Base-by-base conservation (phyloP, 2,329 filamentous ascomycete genomes). In the Fusarium dimerum region DNA sequence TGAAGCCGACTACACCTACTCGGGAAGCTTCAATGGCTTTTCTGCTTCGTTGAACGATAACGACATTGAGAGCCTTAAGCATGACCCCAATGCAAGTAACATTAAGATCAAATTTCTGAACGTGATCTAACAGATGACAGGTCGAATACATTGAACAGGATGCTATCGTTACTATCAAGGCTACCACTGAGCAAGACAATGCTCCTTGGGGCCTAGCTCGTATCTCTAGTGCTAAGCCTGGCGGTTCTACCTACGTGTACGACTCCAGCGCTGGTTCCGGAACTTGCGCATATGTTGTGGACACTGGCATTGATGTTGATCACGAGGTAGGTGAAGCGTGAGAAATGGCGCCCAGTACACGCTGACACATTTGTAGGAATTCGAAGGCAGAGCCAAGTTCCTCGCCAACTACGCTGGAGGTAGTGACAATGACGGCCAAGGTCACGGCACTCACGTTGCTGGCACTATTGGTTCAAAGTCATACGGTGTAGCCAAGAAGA, bases 231-330 rank as follows among this genome's bases (percentile, higher is more conserved):
- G 57, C 61, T 7, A 47, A 38, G 9, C 62, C 66, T 4, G 66
- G 66, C 8, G 55, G 61, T 17, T 67, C 59, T 15, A 65, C 61
- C 15, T 77, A 76, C 59, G 62, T 64, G 45, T 77, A 73, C 50
- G 73, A 77, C 40, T 61, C 65, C 6, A 70, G 60, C n/a, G 73
- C 73, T 1, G 76, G 74, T 8, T 62, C 65, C 43, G 74, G 71
- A 8, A 73, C 72, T 9, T 78, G 71, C 38, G 69, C 72, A 16
- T 79, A 79, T 55, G 66, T 80, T 40, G 71, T 80, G 41, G 78
- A 79, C 57, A 76, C 76, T 5, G 77, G 77, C 7, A 74, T 78
- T 49, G 68, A 66, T 30, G 46, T 65, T 15, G 63, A 63, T 7
- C 75, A 77, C 55, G 60, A 63, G 5, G 74, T 69, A 71, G 52